These are phyloP conservation scores for Xylaria intraflava DNA, from an alignment of 495 filamentous ascomycete species.

Conservation along the genomic window DNA sequence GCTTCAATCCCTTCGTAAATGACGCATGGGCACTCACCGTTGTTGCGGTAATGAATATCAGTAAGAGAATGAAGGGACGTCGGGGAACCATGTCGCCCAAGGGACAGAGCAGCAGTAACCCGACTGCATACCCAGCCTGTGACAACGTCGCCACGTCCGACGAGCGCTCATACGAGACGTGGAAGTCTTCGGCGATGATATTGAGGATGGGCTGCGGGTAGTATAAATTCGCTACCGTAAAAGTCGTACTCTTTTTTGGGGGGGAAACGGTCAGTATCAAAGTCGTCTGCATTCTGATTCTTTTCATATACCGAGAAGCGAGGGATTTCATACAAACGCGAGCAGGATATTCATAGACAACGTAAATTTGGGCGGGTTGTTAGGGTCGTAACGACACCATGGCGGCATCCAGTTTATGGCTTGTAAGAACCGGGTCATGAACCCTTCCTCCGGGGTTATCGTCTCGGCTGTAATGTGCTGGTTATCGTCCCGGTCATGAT, in stretches of 20 bases:
- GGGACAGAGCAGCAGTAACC: constrained; percentile 67
- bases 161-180: constrained; percentile 50
- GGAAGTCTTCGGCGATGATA: constrained; percentile 56
- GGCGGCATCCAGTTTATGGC: constrained; percentile 24
- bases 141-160: constrained; percentile 62
- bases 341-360: constrained; percentile 25
- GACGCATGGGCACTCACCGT: constrained; percentile 39
- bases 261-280: constrained; percentile 7
- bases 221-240: constrained; percentile 69
- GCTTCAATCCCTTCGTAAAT: neutral
- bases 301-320: neutral
- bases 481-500: neutral
- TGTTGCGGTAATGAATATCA: constrained; percentile 61
- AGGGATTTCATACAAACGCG: constrained; percentile 19
- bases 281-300: neutral
- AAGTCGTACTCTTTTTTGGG: constrained; percentile 27
- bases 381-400: constrained; percentile 28
- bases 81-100: constrained; percentile 65
- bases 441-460: neutral
- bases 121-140: constrained; percentile 72
- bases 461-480: neutral
- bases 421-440: constrained; percentile 6
- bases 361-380: constrained; percentile 25
- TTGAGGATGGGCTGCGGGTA: constrained; percentile 67
- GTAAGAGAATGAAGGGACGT: constrained; percentile 57